These are phyloP conservation scores for Mycothermus thermophilus DNA, from an alignment of 495 filamentous ascomycete species.

Conservation along the genomic window DNA sequence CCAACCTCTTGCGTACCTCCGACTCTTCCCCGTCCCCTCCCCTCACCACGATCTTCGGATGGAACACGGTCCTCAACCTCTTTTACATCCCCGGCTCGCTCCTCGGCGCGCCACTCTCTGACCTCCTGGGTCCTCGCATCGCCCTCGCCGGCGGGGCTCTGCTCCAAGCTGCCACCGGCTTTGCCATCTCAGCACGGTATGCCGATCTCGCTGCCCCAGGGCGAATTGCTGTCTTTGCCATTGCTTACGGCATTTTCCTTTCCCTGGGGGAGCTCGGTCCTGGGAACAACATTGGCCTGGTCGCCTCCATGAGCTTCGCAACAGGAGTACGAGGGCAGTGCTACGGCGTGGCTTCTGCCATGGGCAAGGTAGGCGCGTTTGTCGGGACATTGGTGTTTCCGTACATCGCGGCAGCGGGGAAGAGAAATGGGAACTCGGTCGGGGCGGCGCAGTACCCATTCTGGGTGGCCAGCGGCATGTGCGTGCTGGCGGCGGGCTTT, in stretches of 20 bases:
- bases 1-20: constrained; percentile 42
- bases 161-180: constrained; percentile 63
- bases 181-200: constrained; percentile 75
- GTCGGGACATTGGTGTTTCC: constrained; percentile 78
- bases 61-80: constrained; percentile 70
- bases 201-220: constrained; percentile 41
- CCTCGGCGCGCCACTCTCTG: constrained; percentile 57
- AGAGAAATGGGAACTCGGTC: constrained; percentile 27
- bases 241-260: constrained; percentile 68
- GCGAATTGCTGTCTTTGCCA: constrained; percentile 62
- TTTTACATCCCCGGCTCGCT: constrained; percentile 80
- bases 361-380: constrained; percentile 81
- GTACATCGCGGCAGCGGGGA: constrained; percentile 53
- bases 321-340: constrained; percentile 82
- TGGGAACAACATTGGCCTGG: constrained; percentile 80
- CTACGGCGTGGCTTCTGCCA: constrained; percentile 75
- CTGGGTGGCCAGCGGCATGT: constrained; percentile 53
- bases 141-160: constrained; percentile 53
- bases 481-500: constrained; percentile 47
- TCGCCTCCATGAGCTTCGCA: constrained; percentile 76
- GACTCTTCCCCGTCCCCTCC: no score
- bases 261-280: constrained; percentile 75
- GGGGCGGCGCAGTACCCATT: constrained; percentile 67
- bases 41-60: constrained; percentile 66
- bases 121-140: constrained; percentile 61